phyloP scores from a whole-genome alignment of 1,139 yeast species.

The Blastobotrys ciferrii region DNA sequence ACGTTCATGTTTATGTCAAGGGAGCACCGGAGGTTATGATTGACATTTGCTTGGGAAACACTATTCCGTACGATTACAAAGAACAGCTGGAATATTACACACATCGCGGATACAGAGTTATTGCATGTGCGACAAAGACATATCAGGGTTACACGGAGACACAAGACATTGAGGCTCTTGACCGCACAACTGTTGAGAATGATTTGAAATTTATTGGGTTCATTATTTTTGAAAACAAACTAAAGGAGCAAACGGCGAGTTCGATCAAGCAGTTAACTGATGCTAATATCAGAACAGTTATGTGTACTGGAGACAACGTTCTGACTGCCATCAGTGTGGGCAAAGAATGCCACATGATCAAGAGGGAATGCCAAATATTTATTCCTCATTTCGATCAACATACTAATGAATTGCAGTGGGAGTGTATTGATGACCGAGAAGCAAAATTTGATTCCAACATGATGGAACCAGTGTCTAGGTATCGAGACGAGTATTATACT shows the following conservation, averaged over 20 bases:
- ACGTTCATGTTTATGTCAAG: constrained; percentile 60
- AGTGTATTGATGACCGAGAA: constrained; percentile 38
- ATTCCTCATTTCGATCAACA: constrained; percentile 58
- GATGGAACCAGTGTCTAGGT: constrained; percentile 45
- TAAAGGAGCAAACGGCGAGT: constrained; percentile 63
- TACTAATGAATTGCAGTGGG: constrained; percentile 35
- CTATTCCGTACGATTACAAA: constrained; percentile 73
- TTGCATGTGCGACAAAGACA: constrained; percentile 81
- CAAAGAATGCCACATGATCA: constrained; percentile 70
- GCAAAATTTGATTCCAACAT: constrained; percentile 58
- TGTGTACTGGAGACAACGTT: constrained; percentile 98
- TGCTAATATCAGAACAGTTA: constrained; percentile 78
- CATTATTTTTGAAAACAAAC: constrained; percentile 85
- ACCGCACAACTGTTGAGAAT: constrained; percentile 66
- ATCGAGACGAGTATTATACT: constrained; percentile 46
- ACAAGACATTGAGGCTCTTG: constrained; percentile 31
- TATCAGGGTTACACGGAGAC: constrained; percentile 39
- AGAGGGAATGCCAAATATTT: constrained; percentile 50
- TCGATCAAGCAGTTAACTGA: constrained; percentile 57
- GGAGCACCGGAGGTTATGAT: constrained; percentile 98
- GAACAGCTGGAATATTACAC: constrained; percentile 79
- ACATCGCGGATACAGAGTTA: constrained; percentile 89
- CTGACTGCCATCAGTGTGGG: constrained; percentile 94
- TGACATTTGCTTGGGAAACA: constrained; percentile 65
- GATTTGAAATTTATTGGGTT: constrained; percentile 78